phyloP scores from a whole-genome alignment of 2,329 filamentous ascomycete genomes.

The Leptographium flavum region DNA sequence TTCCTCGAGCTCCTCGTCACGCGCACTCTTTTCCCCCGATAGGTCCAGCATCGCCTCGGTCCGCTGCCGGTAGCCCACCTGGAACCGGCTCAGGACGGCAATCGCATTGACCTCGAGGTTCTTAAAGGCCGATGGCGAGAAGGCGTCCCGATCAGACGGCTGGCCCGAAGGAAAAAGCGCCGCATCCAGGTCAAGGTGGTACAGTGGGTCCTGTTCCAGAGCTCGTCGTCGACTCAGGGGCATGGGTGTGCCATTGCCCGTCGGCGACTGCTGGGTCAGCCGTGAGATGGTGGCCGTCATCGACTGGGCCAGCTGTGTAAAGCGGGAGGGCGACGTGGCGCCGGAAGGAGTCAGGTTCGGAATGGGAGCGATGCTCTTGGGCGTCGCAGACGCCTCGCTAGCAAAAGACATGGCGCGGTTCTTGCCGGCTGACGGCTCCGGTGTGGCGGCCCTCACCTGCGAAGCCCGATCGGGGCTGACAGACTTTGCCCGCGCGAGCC shows the following conservation, averaged over 20 bases:
- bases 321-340: slow-evolving; percentile 21
- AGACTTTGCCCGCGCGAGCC: slow-evolving; percentile 5
- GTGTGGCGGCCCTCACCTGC: slow-evolving; percentile 3
- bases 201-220: slow-evolving; percentile 34
- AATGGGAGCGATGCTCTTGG: background rate
- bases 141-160: slow-evolving; percentile 30
- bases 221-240: background rate
- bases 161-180: slow-evolving; percentile 35
- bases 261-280: slow-evolving; percentile 16
- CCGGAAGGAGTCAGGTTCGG: background rate
- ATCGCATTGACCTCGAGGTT: slow-evolving; percentile 45
- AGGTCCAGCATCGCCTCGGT: slow-evolving; percentile 35
- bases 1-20: slow-evolving; percentile 42
- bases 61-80: slow-evolving; percentile 42
- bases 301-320: slow-evolving; percentile 31
- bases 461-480: slow-evolving; percentile 3
- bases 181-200: slow-evolving; percentile 38
- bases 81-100: slow-evolving; percentile 40
- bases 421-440: slow-evolving; percentile 2
- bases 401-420: slow-evolving; percentile 13
- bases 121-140: slow-evolving; percentile 45
- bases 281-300: slow-evolving; percentile 29
- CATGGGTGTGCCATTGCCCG: slow-evolving; percentile 7
- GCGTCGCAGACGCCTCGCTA: slow-evolving; percentile 9
- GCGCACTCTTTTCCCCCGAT: slow-evolving; percentile 36